These are phyloP conservation scores for Pseudophaeomoniella oleicola DNA, from an alignment of 2,329 filamentous ascomycete species.

Conservation along the genomic window DNA sequence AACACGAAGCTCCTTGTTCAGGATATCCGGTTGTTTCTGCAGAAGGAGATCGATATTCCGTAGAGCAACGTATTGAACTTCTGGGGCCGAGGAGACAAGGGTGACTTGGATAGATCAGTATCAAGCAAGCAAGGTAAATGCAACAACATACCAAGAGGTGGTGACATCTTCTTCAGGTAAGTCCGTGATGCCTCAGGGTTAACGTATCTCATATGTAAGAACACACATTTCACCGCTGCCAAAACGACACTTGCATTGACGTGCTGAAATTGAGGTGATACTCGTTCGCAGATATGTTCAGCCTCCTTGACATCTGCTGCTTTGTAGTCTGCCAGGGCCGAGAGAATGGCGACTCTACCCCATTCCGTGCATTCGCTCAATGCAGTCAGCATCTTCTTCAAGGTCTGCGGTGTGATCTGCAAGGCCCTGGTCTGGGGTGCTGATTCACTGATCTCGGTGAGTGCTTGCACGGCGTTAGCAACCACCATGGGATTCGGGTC, in stretches of 20 bases:
- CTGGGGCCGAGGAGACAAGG: constrained; percentile 82
- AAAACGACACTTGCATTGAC: constrained; percentile 94
- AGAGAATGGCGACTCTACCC: constrained; percentile 87
- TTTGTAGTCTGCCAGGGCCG: constrained; percentile 77
- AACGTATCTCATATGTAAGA: constrained; percentile 83
- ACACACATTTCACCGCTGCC: constrained; percentile 95
- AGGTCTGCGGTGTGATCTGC: constrained; percentile 61
- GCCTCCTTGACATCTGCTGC: constrained; percentile 84
- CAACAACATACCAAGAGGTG: constrained; percentile 59
- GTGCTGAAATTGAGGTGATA: constrained; percentile 93
- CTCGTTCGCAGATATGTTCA: constrained; percentile 94
- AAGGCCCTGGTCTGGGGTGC: constrained; percentile 83
- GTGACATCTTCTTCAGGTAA: constrained; percentile 97
- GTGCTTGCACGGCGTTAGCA: constrained; percentile 86
- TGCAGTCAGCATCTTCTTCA: constrained; percentile 94
- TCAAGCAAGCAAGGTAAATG: constrained; percentile 6
- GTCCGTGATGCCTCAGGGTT: constrained; percentile 64
- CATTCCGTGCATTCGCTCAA: constrained; percentile 98
- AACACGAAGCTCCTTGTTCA: constrained; percentile 92
- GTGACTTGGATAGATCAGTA: constrained; percentile 51
- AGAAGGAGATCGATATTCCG: constrained; percentile 91
- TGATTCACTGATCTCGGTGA: constrained; percentile 80
- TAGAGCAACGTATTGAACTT: constrained; percentile 94
- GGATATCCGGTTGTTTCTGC: constrained; percentile 89
- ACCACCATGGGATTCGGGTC: constrained; percentile 99